Evolutionary conservation across 257 asterid genomes (phyloP), one percentile per base, ranked within the genome.

Genomic region (Nyctanthes arbortristis): DNA sequence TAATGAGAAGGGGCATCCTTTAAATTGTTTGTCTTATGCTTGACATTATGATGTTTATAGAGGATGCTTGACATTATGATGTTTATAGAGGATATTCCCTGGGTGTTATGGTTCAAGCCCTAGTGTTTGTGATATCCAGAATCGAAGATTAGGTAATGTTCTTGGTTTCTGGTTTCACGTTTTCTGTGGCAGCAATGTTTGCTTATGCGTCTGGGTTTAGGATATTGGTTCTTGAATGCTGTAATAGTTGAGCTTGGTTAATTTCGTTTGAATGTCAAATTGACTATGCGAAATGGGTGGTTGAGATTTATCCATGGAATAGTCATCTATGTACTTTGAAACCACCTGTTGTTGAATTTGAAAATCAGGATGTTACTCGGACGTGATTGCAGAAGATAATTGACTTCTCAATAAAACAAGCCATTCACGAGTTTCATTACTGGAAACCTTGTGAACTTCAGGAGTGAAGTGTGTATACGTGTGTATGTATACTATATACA

Each of bases 81-180:
- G n/a, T n/a, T n/a, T n/a, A n/a, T n/a, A n/a, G n/a, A n/a, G n/a
- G n/a, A n/a, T n/a, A n/a, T n/a, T n/a, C n/a, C n/a, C n/a, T n/a
- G n/a, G n/a, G n/a, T n/a, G n/a, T n/a, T n/a, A n/a, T n/a, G n/a
- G n/a, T 5, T 45, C 10, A 1, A 18, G n/a, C 25, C 11, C n/a
- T 45, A 45, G 55, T n/a, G n/a, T n/a, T n/a, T 4, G 24, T 45
- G 55, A 45, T 45, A 2, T 45, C 55, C 5, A n/a, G n/a, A n/a
- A 45, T 8, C 8, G 24, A 45, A 45, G 7, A 45, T 45, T 10
- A 45, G 24, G 25, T 1, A 40, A 45, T 45, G 24, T 45, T 45
- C 16, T 45, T n/a, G 55, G 55, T 45, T 45, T 22, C n/a, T 45
- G 55, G 55, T 22, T 45, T 45, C 55, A 45, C n/a, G 55, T 45